Base-by-base conservation (phyloP, 805 yeast species). In the Metschnikowia cubensis region DNA sequence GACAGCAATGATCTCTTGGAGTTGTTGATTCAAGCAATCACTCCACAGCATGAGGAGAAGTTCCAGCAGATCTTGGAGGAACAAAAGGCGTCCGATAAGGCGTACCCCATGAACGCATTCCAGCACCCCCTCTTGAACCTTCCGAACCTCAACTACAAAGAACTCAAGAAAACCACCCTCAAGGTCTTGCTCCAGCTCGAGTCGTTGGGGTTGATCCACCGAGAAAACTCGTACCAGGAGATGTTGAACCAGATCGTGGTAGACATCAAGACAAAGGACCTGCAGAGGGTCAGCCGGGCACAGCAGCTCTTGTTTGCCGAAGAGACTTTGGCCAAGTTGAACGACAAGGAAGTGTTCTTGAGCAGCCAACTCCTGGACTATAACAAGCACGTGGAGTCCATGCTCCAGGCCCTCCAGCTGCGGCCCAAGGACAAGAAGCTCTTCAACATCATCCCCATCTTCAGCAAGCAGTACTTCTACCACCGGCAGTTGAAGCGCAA, bases 151-250 rank as follows among this genome's bases (percentile, higher is more conserved):
- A 71, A 81, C 1, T 94, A 85, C 66, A 85, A 87, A 40, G 89
- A 86, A 42, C 73, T 94, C 59, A 94, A 92, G 66, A 84, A 81
- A 52, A 69, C 81, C 57, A 85, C 96, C 0, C 68, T 94, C 34
- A 90, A 86, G 57, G 78, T 84, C 50, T 77, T 92, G 2, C 71
- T 90, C 47, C 89, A 89, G 58, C 70, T 94, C 45, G 97, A 92
- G 61, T 64, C 75, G 1, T 67, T 80, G 62, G 90, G 89, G 1
- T 67, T 75, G 36, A 75, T 91, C 7, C 73, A 85, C 2, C 76
- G 96, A 51, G 70, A 76, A 32, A 81, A 89, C 61, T 82, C 85
- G 17, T 89, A 83, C 65, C 98, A 94, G 63, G 83, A 80, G 20
- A 62, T 94, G 13, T 68, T 94, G 51, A 89, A 90, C 60, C 89